Evolutionary conservation across 139 green algal species (phyloP), one percentile per base, ranked within the genome.

Genomic region (Auxenochlorella protothecoides): DNA sequence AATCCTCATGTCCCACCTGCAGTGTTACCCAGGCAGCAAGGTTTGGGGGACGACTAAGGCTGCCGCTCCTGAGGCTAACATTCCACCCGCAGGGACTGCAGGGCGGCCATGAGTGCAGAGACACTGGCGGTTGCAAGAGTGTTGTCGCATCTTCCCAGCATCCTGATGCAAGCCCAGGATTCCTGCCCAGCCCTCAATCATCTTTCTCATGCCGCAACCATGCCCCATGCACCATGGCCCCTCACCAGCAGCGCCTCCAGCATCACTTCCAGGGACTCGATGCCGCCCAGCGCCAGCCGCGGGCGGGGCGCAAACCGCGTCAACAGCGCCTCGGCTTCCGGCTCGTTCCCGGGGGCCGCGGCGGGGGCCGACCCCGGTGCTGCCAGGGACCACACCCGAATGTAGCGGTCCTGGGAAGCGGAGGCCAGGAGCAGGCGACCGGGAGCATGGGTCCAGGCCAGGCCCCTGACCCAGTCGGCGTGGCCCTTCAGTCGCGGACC

Each of bases 1-100:
- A 99, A 76, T 99, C 94, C 76, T 98, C 93, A 68, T 99, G 94
- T 1, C 90, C 91, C 3, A 44, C 27, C 27, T 44, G 27, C 27
- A 44, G 27, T 44, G 27, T 44, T 44, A 1, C 27, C 27, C 27
- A 44, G 27, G 27, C 27, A 44, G 27, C 27, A 44, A 44, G 27
- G 27, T 44, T 44, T 44, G 27, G 27, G 27, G 27, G 27, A 44
- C 27, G 27, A 44, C 27, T 44, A 44, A 44, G 27, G 27, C 27
- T 44, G 27, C 27, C 27, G 27, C 27, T 44, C 27, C 27, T 44
- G 27, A 44, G 27, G 27, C 27, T 44, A 44, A 44, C 27, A 44
- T 44, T 44, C 27, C 27, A 44, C 27, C 27, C 27, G 27, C 27
- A 44, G 27, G 27, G 27, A 44, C 27, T 44, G 27, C 27, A 44